These are phyloP conservation scores for Cynanchum wilfordii DNA, from an alignment of 257 asterid genomes.

Conservation along the genomic window DNA sequence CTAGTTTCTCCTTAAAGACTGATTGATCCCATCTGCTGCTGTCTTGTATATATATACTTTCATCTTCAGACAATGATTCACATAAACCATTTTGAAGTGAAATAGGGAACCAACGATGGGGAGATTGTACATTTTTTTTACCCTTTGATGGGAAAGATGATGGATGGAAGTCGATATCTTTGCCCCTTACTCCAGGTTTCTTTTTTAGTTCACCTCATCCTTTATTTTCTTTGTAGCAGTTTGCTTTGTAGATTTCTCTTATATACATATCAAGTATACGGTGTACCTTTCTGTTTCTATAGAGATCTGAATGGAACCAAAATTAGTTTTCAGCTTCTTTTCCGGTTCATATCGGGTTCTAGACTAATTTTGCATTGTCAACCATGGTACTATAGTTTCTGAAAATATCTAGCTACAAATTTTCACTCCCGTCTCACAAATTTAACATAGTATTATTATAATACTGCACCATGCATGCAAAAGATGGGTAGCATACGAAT, in stretches of 20 bases:
- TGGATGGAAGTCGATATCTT: background rate
- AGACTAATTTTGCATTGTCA: background rate
- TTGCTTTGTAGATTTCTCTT: background rate
- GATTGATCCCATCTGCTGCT: constrained; percentile 2
- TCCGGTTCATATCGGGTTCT: background rate
- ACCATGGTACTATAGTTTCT: no score
- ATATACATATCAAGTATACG: background rate
- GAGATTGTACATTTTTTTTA: constrained; percentile 5
- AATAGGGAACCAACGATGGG: background rate
- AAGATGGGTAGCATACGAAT: no score
- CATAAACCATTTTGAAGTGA: constrained; percentile 2
- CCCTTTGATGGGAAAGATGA: constrained; percentile 6
- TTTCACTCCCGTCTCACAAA: no score
- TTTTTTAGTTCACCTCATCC: background rate
- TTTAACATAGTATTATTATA: no score
- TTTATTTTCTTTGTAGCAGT: background rate
- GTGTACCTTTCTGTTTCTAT: background rate
- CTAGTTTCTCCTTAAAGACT: constrained; percentile 13
- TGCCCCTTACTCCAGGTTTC: background rate
- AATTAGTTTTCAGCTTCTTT: background rate
- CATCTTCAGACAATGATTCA: background rate
- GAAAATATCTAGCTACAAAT: no score
- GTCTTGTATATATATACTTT: constrained; percentile 15
- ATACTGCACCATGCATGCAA: no score
- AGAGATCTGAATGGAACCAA: background rate